A percentile compares a stretch with the other conserved stretches of the same genome.
Conservation (phyloP, 2,329 filamentous ascomycete genomes). For the Westerdykella ornata region DNA sequence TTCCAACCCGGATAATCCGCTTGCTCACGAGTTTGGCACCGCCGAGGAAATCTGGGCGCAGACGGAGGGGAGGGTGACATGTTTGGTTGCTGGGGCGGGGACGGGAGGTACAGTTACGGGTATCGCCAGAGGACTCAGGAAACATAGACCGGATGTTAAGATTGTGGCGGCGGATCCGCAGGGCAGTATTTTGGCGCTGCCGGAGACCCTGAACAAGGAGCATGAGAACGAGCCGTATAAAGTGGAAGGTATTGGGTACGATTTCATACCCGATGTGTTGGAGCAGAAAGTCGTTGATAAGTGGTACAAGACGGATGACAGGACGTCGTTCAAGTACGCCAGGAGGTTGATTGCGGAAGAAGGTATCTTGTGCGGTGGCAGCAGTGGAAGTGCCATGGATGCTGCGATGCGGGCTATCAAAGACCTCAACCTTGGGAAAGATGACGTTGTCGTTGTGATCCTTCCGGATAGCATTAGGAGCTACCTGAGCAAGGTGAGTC, state of each 20-base stretch:
- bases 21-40: slow-evolving; percentile 88
- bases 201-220: slow-evolving; percentile 70
- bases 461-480: slow-evolving; percentile 94
- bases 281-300: slow-evolving; percentile 73
- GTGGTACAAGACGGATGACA: slow-evolving; percentile 98
- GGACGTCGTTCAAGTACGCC: slow-evolving; percentile 85
- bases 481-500: slow-evolving; percentile 75
- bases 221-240: slow-evolving; percentile 83
- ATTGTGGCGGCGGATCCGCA: slow-evolving; percentile 88
- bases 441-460: slow-evolving; percentile 83
- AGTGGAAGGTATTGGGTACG: slow-evolving; percentile 97
- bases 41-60: slow-evolving; percentile 95
- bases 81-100: slow-evolving; percentile 83
- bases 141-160: slow-evolving; percentile 79
- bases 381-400: slow-evolving; percentile 84
- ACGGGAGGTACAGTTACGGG: slow-evolving; percentile 95
- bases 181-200: slow-evolving; percentile 83
- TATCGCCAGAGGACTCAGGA: slow-evolving; percentile 73
- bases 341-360: slow-evolving; percentile 88
- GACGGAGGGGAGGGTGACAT: slow-evolving; percentile 73
- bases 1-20: slow-evolving; percentile 80
- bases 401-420: slow-evolving; percentile 70
- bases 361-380: slow-evolving; percentile 86
- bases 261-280: slow-evolving; percentile 93
- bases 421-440: slow-evolving; percentile 69